Conservation (phyloP, 2,329 filamentous ascomycete genomes). For the Colletotrichum coccodes region DNA sequence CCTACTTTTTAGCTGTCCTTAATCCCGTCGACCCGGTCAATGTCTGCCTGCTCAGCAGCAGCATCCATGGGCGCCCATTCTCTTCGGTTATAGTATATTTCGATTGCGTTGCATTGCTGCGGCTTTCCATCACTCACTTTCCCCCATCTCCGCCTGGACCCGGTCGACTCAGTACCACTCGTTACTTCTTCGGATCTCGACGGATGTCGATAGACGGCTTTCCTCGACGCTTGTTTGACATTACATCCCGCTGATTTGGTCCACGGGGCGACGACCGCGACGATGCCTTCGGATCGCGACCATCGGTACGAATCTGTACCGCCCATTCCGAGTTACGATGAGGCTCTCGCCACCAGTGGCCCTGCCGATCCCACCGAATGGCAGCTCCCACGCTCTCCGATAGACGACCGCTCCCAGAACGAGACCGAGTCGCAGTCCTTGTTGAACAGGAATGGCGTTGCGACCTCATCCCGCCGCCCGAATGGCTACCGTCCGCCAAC, state of each 20-base stretch:
- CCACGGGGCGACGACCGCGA: background rate
- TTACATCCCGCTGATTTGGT: background rate
- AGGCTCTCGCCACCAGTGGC: conserved; percentile 50
- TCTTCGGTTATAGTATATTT: conserved; percentile 27
- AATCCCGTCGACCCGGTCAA: conserved; percentile 11
- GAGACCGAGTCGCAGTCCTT: conserved; percentile 83
- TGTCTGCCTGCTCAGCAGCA: conserved; percentile 21
- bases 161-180: conserved; percentile 14
- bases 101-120: conserved; percentile 19
- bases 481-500: conserved; percentile 81
- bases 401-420: conserved; percentile 70
- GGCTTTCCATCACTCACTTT: conserved; percentile 15
- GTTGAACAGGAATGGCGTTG: conserved; percentile 58
- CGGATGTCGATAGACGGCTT: background rate
- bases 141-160: background rate
- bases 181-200: background rate
- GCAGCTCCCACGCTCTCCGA: conserved; percentile 42
- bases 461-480: conserved; percentile 54
- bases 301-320: conserved; percentile 52
- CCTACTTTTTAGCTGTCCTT: background rate
- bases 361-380: conserved; percentile 43
- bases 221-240: background rate
- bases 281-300: conserved; percentile 32
- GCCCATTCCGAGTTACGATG: conserved; percentile 50
- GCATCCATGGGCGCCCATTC: conserved; percentile 28